Conservation (phyloP, 768 basidiomycete species). For the Collybia sordida region DNA sequence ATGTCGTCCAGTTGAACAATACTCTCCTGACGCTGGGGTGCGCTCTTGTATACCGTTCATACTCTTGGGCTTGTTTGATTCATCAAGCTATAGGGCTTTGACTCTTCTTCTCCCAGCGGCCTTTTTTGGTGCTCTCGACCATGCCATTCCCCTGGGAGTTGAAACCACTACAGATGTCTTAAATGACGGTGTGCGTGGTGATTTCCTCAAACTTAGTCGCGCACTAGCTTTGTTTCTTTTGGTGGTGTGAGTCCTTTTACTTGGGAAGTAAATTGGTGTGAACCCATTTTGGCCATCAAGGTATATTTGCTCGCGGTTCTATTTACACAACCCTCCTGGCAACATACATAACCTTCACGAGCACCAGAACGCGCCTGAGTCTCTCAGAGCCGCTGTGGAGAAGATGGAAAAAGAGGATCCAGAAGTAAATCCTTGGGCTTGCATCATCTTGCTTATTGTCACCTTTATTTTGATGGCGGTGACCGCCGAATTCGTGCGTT, state of each 20-base stretch:
- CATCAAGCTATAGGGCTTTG: constrained; percentile 47
- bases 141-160: constrained; percentile 15
- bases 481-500: constrained; percentile 67
- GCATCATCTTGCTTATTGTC: constrained; percentile 47
- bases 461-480: constrained; percentile 60
- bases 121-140: constrained; percentile 60
- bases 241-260: constrained; percentile 41
- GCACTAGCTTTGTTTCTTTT: constrained; percentile 64
- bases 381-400: constrained; percentile 39
- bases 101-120: constrained; percentile 62
- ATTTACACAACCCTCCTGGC: constrained; percentile 69
- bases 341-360: constrained; percentile 42
- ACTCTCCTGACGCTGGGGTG: constrained; percentile 68
- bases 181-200: constrained; percentile 41
- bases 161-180: constrained; percentile 24
- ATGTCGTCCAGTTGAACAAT: constrained; percentile 66
- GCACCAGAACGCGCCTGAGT: constrained; percentile 44
- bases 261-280: background rate
- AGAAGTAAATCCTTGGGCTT: constrained; percentile 61
- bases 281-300: constrained; percentile 27
- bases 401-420: constrained; percentile 42
- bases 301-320: constrained; percentile 66
- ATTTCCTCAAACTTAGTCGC: constrained; percentile 61
- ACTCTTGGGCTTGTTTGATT: background rate
- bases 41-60: constrained; percentile 7